Evolutionary conservation across 495 filamentous ascomycete species (phyloP).

Genomic region (Durotheca rogersii): DNA sequence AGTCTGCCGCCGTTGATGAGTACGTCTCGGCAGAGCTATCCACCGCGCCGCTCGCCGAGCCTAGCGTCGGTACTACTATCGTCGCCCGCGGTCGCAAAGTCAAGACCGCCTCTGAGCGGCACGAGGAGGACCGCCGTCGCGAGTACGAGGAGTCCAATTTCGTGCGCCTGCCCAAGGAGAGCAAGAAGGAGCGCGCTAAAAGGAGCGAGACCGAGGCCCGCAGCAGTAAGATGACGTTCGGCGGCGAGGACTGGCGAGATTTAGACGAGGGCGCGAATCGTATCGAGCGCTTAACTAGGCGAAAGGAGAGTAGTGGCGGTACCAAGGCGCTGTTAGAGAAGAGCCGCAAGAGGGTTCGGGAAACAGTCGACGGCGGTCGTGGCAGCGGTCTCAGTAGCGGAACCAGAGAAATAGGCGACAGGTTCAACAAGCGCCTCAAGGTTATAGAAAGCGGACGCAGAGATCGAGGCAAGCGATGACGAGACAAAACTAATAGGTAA

Average conservation of each 20-base stretch:
- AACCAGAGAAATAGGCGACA: conserved; percentile 58
- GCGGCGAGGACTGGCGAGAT: conserved; percentile 81
- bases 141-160: conserved; percentile 89
- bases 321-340: conserved; percentile 66
- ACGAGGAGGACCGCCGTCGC: conserved; percentile 67
- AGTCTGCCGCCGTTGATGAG: conserved; percentile 80
- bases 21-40: conserved; percentile 81
- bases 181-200: conserved; percentile 71
- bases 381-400: conserved; percentile 51
- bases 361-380: conserved; percentile 57
- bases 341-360: conserved; percentile 71
- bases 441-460: conserved; percentile 61
- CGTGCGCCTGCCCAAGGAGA: conserved; percentile 74
- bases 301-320: conserved; percentile 53
- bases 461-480: conserved; percentile 47
- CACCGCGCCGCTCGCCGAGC: conserved; percentile 70
- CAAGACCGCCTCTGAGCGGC: conserved; percentile 68
- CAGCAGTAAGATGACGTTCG: conserved; percentile 57
- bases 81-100: conserved; percentile 66
- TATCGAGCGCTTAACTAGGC: conserved; percentile 69
- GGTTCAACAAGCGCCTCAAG: conserved; percentile 74
- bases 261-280: conserved; percentile 77
- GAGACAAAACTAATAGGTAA: too few relatives aligned
- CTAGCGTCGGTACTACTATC: conserved; percentile 83
- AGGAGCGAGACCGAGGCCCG: conserved; percentile 46